Evolutionary conservation across 768 basidiomycete species (phyloP).

Genomic region (Termitomyces sp.): DNA sequence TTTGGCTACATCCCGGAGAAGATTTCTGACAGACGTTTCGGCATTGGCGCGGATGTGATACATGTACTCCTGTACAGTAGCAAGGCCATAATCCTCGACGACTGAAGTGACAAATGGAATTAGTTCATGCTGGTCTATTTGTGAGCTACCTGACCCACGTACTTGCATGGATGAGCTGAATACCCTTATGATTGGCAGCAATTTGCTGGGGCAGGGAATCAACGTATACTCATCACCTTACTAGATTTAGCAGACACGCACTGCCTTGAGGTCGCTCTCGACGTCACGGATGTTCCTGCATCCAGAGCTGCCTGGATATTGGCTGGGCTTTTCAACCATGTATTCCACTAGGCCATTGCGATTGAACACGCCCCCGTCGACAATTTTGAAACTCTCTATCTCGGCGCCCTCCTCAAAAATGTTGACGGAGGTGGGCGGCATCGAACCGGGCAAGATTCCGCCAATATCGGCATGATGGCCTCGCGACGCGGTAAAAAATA

Average conservation of each 20-base stretch:
- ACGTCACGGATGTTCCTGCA: constrained; percentile 86
- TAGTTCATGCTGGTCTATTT: background rate
- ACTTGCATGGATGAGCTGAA: constrained; percentile 80
- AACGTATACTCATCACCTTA: constrained; percentile 1
- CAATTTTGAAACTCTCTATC: constrained; percentile 89
- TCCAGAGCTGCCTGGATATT: constrained; percentile 82
- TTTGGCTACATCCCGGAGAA: constrained; percentile 71
- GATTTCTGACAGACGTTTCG: constrained; percentile 77
- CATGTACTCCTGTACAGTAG: constrained; percentile 93
- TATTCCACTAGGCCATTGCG: constrained; percentile 66
- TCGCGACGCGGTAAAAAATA: constrained; percentile 90
- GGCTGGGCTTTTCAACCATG: constrained; percentile 77
- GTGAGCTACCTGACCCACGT: constrained; percentile 16
- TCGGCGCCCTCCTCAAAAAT: constrained; percentile 95
- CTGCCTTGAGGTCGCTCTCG: constrained; percentile 88
- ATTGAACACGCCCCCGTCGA: constrained; percentile 77
- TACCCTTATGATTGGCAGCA: constrained; percentile 90
- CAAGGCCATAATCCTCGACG: constrained; percentile 79
- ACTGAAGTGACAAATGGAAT: constrained; percentile 36
- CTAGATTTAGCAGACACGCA: constrained; percentile 27
- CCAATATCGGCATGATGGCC: constrained; percentile 95
- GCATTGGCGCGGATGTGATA: constrained; percentile 86
- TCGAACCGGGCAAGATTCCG: constrained; percentile 88
- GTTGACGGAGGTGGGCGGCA: constrained; percentile 90
- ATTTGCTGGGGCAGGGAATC: constrained; percentile 59